These are phyloP conservation scores for Boletus rufocinnamomeus DNA, from an alignment of 768 basidiomycete species.

Conservation along the genomic window DNA sequence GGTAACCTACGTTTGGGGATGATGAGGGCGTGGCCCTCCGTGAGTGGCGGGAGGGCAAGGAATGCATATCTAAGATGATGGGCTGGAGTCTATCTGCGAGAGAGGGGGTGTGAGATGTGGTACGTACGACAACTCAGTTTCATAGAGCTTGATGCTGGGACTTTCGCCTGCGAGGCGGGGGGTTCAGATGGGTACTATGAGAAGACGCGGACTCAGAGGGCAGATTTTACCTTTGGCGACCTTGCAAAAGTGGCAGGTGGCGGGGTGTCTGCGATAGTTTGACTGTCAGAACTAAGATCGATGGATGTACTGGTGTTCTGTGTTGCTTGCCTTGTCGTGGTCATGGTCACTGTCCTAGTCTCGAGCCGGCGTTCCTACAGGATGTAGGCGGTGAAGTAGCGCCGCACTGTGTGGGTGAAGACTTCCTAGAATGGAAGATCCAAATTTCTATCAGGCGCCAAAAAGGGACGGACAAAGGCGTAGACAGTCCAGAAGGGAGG, in stretches of 20 bases:
- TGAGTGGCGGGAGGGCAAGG: conserved; percentile 86
- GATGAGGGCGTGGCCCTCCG: conserved; percentile 84
- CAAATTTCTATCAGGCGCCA: not conserved
- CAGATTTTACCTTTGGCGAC: conserved; percentile 72
- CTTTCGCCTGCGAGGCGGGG: conserved; percentile 64
- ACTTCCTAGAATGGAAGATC: not conserved
- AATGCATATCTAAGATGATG: conserved; percentile 67
- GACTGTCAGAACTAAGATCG: not conserved
- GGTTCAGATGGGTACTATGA: too few relatives aligned
- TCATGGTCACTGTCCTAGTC: not conserved
- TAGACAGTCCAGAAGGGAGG: too few relatives aligned
- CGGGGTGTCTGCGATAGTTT: conserved; percentile 44
- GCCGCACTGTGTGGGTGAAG: not conserved
- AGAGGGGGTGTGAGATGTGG: not conserved
- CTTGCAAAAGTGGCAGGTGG: conserved; percentile 87
- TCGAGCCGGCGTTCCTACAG: not conserved
- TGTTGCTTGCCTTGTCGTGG: conserved; percentile 14
- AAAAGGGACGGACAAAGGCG: not conserved
- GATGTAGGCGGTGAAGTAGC: too few relatives aligned
- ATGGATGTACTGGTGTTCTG: not conserved
- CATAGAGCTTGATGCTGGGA: conserved; percentile 79
- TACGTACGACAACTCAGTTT: conserved; percentile 70
- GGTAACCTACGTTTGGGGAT: conserved; percentile 82
- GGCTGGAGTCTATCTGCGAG: not conserved
- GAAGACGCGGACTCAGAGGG: not conserved